Conservation (phyloP, 1,284 basidiomycete species). For the Veloboletus limbatus region DNA sequence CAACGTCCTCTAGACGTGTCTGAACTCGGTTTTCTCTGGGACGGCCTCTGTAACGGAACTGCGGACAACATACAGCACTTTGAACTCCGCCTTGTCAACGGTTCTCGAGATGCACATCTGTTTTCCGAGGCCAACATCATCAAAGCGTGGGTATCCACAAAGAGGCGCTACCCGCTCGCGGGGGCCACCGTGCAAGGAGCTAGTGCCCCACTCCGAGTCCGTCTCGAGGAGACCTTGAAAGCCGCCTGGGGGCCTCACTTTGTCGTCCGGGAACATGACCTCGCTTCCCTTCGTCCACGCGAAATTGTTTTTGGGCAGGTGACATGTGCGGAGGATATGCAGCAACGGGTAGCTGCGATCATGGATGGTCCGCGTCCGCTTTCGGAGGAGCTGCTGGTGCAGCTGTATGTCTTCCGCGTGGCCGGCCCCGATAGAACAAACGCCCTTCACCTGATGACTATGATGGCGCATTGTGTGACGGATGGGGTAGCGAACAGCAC, state of each 20-base stretch:
- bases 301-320: slow-evolving; percentile 13
- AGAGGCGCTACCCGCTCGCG: neutral
- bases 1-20: slow-evolving; percentile 16
- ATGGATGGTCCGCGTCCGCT: slow-evolving; percentile 14
- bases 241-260: slow-evolving; percentile 9
- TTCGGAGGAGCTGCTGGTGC: slow-evolving; percentile 20
- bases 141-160: neutral
- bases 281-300: slow-evolving; percentile 10
- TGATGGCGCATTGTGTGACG: slow-evolving; percentile 19
- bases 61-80: neutral
- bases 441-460: slow-evolving; percentile 17
- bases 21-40: slow-evolving; percentile 16
- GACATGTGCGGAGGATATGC: slow-evolving; percentile 9
- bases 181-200: neutral
- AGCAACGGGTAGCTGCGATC: neutral
- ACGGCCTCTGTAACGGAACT: slow-evolving; percentile 1
- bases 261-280: slow-evolving; percentile 20
- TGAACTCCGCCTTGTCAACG: neutral
- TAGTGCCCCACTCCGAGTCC: neutral
- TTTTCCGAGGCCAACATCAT: neutral
- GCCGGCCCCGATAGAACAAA: neutral
- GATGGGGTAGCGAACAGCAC: slow-evolving; percentile 12
- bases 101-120: neutral
- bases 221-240: neutral
- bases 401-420: slow-evolving; percentile 7